Evolutionary conservation across 768 basidiomycete genomes (phyloP).

Genomic region (Phlegmacium glaucopus): DNA sequence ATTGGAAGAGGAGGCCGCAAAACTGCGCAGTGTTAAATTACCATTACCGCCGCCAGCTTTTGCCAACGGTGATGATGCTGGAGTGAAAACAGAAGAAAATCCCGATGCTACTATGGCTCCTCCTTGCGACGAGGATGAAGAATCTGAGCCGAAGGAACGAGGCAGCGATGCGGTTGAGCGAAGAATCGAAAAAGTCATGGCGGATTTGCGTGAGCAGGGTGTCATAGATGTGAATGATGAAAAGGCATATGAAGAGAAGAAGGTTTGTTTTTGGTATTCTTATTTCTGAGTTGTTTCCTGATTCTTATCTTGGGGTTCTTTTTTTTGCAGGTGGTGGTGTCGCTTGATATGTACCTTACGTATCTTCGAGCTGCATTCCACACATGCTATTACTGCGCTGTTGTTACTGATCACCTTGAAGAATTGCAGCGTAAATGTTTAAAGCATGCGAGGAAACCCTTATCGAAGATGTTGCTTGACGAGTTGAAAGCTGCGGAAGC

Average conservation of each 20-base stretch:
- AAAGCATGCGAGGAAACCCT: conserved; percentile 80
- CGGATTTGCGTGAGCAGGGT: conserved; percentile 65
- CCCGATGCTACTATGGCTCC: conserved; percentile 27
- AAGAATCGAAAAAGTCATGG: conserved; percentile 73
- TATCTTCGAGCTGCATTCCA: conserved; percentile 91
- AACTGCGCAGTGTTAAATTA: conserved; percentile 42
- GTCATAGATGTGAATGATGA: conserved; percentile 58
- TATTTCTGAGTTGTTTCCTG: conserved; percentile 1
- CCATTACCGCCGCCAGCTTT: conserved; percentile 21
- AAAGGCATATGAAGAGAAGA: conserved; percentile 63
- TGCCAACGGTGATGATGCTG: conserved; percentile 16
- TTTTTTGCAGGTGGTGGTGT: conserved; percentile 59
- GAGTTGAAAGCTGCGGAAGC: conserved; percentile 56
- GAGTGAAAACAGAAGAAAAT: conserved; percentile 21
- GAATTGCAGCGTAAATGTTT: conserved; percentile 95
- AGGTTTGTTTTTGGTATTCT: conserved; percentile 43
- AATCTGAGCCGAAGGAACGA: conserved; percentile 55
- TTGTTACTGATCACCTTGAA: conserved; percentile 89
- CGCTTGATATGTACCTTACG: conserved; percentile 89
- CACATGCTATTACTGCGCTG: conserved; percentile 97
- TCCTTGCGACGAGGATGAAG: conserved; percentile 42
- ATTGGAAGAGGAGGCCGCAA: conserved; percentile 68
- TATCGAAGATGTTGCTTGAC: conserved; percentile 58
- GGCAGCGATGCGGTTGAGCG: conserved; percentile 82
- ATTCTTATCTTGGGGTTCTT: conserved; percentile 18